These are phyloP conservation scores for Lobosporangium transversale DNA, from an alignment of 192 early-diverging fungal species.

Conservation along the genomic window DNA sequence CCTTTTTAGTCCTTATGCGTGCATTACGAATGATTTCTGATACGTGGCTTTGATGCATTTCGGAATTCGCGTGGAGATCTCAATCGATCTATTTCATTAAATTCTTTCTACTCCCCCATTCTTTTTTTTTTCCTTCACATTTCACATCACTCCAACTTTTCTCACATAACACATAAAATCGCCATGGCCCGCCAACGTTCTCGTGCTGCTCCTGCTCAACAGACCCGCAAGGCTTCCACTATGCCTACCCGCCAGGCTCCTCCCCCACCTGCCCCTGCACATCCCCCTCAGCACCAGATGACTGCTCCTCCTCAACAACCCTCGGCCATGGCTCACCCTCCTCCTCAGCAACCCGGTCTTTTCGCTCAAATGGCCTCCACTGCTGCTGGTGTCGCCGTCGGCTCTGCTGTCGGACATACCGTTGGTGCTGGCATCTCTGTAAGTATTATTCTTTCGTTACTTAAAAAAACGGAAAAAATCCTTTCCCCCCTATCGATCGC, in stretches of 20 bases:
- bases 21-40: background rate
- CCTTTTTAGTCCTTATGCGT: too few relatives aligned
- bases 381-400: constrained; percentile 88
- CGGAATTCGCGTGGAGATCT: background rate
- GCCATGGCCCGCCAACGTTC: constrained; percentile 58
- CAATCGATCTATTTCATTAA: background rate
- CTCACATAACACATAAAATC: constrained; percentile 13
- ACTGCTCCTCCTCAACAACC: constrained; percentile 54
- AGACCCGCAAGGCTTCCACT: constrained; percentile 64
- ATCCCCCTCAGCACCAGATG: constrained; percentile 49
- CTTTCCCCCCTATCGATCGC: background rate
- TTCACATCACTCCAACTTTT: background rate
- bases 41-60: background rate
- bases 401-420: constrained; percentile 91
- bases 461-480: constrained; percentile 5
- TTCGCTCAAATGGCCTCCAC: constrained; percentile 93
- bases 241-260: constrained; percentile 71
- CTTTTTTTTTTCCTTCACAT: background rate
- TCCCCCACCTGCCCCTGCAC: constrained; percentile 60
- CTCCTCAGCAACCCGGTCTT: constrained; percentile 77
- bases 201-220: constrained; percentile 58
- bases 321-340: constrained; percentile 64
- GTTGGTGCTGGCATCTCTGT: constrained; percentile 90
- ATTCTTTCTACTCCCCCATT: constrained; percentile 2
- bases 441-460: constrained; percentile 66